Conservation (phyloP, 768 basidiomycete species). For the Albatrellus ellisii region DNA sequence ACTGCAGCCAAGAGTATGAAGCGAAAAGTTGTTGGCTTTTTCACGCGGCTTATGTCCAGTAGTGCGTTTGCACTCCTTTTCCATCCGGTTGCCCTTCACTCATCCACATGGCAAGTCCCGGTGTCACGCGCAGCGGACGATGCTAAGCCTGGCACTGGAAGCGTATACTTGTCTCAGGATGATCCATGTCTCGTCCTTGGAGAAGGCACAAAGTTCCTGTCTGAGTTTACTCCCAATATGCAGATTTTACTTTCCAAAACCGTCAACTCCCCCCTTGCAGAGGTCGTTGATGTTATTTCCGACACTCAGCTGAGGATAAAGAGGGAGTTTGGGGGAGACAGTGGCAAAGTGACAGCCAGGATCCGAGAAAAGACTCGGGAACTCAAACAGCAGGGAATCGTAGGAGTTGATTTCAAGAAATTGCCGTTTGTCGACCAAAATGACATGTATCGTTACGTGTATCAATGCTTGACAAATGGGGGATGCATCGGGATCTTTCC, state of each 20-base stretch:
- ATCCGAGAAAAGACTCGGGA: conserved; percentile 59
- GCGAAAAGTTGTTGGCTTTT: conserved; percentile 59
- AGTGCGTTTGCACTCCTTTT: conserved; percentile 38
- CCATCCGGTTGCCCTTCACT: neutral
- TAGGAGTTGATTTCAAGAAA: conserved; percentile 67
- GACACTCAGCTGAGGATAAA: conserved; percentile 79
- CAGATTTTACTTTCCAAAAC: conserved; percentile 82
- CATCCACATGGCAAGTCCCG: conserved; percentile 46
- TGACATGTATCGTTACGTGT: conserved; percentile 90
- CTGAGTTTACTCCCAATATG: conserved; percentile 63
- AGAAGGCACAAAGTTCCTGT: conserved; percentile 62
- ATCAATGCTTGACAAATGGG: conserved; percentile 71
- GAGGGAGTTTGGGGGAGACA: conserved; percentile 77
- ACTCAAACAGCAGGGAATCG: conserved; percentile 34
- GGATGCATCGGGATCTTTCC: conserved; percentile 96
- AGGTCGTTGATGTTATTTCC: conserved; percentile 80
- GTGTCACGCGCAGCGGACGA: conserved; percentile 86
- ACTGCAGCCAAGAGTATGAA: conserved; percentile 85
- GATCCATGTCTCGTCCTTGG: conserved; percentile 81
- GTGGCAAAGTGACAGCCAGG: conserved; percentile 54
- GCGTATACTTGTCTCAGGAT: conserved; percentile 51
- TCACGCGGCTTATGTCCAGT: conserved; percentile 72
- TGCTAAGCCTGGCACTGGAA: conserved; percentile 64
- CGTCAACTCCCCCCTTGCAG: conserved; percentile 62
- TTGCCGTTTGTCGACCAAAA: conserved; percentile 89